phyloP scores from a whole-genome alignment of 768 basidiomycete species.

The Auricularia sp. region DNA sequence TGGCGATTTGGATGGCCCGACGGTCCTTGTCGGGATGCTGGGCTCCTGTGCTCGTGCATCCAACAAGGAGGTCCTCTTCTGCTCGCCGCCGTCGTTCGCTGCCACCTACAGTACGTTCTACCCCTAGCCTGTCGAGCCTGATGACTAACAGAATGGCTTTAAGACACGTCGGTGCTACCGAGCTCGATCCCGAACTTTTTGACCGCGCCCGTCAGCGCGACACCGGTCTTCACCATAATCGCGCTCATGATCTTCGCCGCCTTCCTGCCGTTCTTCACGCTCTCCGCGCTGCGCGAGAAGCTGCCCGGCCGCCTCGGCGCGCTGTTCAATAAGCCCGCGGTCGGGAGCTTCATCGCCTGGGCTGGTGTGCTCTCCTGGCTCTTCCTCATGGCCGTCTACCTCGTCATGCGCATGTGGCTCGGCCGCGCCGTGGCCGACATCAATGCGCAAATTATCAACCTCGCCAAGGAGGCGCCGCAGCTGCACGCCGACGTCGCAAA shows the following conservation, averaged over 20 bases:
- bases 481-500: constrained; percentile 56
- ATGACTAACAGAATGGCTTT: neutral
- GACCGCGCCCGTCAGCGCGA: constrained; percentile 48
- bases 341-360: constrained; percentile 59
- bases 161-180: constrained; percentile 60
- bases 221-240: constrained; percentile 54
- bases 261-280: constrained; percentile 57
- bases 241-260: constrained; percentile 44
- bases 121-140: constrained; percentile 1
- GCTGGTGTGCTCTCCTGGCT: constrained; percentile 57
- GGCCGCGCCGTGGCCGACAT: constrained; percentile 72
- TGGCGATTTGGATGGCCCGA: constrained; percentile 50
- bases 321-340: constrained; percentile 42
- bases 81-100: constrained; percentile 43
- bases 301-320: constrained; percentile 43
- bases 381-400: constrained; percentile 46
- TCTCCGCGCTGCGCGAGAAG: constrained; percentile 56
- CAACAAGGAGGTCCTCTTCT: constrained; percentile 41
- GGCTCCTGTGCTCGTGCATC: constrained; percentile 56
- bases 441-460: constrained; percentile 47
- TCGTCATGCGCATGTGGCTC: constrained; percentile 67
- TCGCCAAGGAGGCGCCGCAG: constrained; percentile 44
- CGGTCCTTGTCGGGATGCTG: constrained; percentile 52
- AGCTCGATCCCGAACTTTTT: constrained; percentile 43
- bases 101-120: constrained; percentile 48